Base-by-base conservation (phyloP, 177 flowering plant species). In the Vitis hybrid region DNA sequence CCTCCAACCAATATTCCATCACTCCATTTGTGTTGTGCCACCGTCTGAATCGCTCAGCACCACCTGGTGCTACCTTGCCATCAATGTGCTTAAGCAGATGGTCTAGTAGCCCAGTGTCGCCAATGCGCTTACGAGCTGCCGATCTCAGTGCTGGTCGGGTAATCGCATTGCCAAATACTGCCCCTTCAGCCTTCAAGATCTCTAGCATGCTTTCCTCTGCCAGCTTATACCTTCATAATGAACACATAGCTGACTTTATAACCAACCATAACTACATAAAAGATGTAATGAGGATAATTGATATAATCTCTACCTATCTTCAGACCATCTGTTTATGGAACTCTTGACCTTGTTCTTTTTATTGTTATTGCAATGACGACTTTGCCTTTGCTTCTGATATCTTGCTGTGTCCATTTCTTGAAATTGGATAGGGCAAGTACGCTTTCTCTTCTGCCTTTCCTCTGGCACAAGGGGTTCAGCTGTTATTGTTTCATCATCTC, bases 1-100 rank as follows among this genome's bases (percentile, higher is more conserved):
- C 77, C 80, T 95, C 99, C 34, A 95, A 76, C 99, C 99, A 95
- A 64, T 95, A 95, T 80, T 93, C 98, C 98, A 95, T 93, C 18
- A 82, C 83, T 2, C 99, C 99, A 5, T 86, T 83, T 1, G 94
- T 76, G 71, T 90, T 93, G 79, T 91, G 94, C 60, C 98, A 77
- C 71, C 99, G 75, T 31, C 92, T 73, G 73, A 93, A 91, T 71
- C 99, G 74, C 52, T 88, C 90, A 13, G 69, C 51, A 5, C 89
- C 92, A 64, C 89, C 88, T 0, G 97, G 90, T 2, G 88, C 88
- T 29, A 88, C 83, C 70, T 84, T 89, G 13, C 94, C 94, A 2
- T 93, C 94, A 86, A 93, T 85, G 77, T 93, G 96, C 83, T 95
- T 95, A 67, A 95, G 79, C 8, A 95, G 83, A 69, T 95, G 99